Base-by-base conservation (phyloP, 495 filamentous ascomycete genomes). In the Neurospora sp. region DNA sequence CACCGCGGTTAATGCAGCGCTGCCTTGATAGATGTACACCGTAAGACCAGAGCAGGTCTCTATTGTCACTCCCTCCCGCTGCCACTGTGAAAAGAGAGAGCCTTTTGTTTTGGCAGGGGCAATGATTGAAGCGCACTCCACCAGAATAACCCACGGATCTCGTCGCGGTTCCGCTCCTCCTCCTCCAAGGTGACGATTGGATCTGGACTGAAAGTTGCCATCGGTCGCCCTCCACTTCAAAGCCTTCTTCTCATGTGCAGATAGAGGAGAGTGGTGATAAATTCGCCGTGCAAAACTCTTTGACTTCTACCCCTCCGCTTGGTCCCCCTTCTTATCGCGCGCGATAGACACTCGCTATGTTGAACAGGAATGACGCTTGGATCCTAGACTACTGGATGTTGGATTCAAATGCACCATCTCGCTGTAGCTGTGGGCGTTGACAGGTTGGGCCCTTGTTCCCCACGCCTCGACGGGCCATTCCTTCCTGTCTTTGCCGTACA, bases 381-480 rank as follows among this genome's bases (percentile, higher is more conserved):
- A 61, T 12, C 22, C 31, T 61, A 8, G 22, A 14, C 48, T 61
- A 61, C 22, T 61, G 27, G 22, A 61, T 61, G 22, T 61, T 61
- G 22, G 53, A 61, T 61, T 61, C 53, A 27, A 61, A 61, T 8
- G 22, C 12, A 61, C 53, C 53, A 61, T 61, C 14, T 61, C 11
- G 27, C 27, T 35, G 53, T 65, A 31, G 53, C 53, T 65, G 53
- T 9, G 53, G 53, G 53, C 31, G 27, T 65, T 65, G 53, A 65
- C 53, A 65, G 53, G 53, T 71, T 27, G 39, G 69, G 70, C 18
- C 42, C 70, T 69, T 39, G 42, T 75, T 71, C 53, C 71, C 71
- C 71, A 75, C 65, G 70, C 69, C 71, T 75, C 75, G 70, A 70
- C 72, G 31, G 31, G 53, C 27, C 53, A 35, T 65, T 35, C 27